A percentile compares a stretch with the other conserved stretches of the same genome.
Conservation (phyloP, 352 stramenopile species). For the Pythium phragmitis region DNA sequence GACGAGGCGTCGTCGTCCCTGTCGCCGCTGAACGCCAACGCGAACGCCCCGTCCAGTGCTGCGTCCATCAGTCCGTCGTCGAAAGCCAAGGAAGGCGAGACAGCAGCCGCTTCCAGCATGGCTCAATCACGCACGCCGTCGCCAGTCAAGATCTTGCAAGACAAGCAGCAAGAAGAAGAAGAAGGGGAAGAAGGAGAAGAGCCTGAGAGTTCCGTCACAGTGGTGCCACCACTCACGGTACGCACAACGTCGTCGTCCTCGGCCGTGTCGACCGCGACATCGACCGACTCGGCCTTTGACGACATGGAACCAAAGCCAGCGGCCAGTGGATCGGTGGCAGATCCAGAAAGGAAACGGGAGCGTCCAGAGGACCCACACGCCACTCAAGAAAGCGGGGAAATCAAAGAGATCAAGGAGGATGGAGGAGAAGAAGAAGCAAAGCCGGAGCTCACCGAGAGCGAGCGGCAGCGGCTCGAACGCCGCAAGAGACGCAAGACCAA, state of each 20-base stretch:
- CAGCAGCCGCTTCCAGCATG: background rate
- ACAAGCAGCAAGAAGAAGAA: background rate
- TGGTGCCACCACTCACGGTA: background rate
- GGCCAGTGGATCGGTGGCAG: background rate
- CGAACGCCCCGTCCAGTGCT: background rate
- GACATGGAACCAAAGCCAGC: background rate
- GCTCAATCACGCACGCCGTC: conserved; percentile 10
- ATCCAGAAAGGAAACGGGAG: background rate
- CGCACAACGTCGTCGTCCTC: background rate
- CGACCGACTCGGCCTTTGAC: background rate
- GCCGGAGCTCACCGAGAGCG: conserved; percentile 46
- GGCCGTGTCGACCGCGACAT: background rate
- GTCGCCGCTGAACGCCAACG: background rate
- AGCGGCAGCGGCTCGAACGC: conserved; percentile 58
- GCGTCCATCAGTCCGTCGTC: conserved; percentile 30
- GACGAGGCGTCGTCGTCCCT: background rate
- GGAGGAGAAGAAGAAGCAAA: conserved; percentile 33
- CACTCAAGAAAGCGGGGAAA: background rate
- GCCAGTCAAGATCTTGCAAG: conserved; percentile 13
- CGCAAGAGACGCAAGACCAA: conserved; percentile 73
- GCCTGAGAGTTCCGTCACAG: background rate
- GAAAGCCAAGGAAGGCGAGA: conserved; percentile 25
- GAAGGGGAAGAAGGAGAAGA: background rate
- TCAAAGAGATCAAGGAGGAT: background rate
- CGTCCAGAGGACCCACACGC: background rate